A percentile compares a stretch with the other conserved stretches of the same genome.
Conservation (phyloP, 1,284 basidiomycete species). For the Leucoagaricus sp. region DNA sequence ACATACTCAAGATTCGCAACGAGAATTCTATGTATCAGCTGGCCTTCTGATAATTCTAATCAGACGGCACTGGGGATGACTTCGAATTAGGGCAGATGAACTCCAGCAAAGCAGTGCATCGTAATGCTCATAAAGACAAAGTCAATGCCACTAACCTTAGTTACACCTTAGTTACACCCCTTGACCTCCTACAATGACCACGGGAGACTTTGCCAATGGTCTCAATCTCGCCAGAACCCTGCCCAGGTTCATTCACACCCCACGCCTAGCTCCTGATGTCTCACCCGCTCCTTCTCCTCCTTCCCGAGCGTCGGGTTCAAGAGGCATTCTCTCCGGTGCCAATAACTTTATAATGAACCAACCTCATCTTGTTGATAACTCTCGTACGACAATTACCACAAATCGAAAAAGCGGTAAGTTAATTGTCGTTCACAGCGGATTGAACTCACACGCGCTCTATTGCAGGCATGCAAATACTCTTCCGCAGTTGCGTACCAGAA, state of each 20-base stretch:
- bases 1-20: too few species aligned
- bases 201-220: neutral
- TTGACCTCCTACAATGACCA: neutral
- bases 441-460: too few species aligned
- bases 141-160: too few species aligned
- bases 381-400: neutral
- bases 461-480: conserved; percentile 1
- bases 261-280: neutral
- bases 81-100: too few species aligned
- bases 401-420: neutral
- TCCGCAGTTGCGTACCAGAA: neutral
- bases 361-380: neutral
- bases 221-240: neutral
- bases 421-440: too few species aligned
- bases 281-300: neutral
- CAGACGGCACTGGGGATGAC: too few species aligned
- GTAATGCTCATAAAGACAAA: too few species aligned
- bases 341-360: conserved; percentile 3
- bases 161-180: neutral
- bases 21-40: too few species aligned
- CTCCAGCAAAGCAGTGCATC: too few species aligned
- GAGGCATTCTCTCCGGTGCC: neutral
- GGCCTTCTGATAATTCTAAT: too few species aligned
- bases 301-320: neutral
- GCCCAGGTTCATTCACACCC: neutral